These are phyloP conservation scores for Xylaria digitata DNA, from an alignment of 2,329 filamentous ascomycete species.

Conservation along the genomic window DNA sequence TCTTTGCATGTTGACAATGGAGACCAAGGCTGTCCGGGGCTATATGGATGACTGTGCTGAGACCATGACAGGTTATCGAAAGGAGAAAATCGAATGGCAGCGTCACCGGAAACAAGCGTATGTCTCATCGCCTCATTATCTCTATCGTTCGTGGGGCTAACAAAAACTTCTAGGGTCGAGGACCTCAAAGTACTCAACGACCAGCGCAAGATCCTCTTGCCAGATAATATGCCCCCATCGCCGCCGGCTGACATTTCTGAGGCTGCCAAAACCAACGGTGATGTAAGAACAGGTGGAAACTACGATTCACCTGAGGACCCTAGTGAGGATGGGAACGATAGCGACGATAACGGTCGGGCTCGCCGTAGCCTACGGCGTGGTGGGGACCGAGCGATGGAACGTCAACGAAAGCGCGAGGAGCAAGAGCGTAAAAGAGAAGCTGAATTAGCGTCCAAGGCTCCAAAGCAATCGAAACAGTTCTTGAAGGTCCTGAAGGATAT, in stretches of 20 bases:
- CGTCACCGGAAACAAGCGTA: slow-evolving; percentile 76
- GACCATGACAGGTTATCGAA: slow-evolving; percentile 93
- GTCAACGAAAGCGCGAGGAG: slow-evolving; percentile 80
- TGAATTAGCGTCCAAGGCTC: slow-evolving; percentile 71
- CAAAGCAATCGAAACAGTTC: slow-evolving; percentile 88
- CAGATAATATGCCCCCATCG: slow-evolving; percentile 76
- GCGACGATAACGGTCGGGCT: slow-evolving; percentile 73
- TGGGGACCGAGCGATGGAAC: slow-evolving; percentile 75
- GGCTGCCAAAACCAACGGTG: slow-evolving; percentile 62
- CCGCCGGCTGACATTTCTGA: slow-evolving; percentile 61
- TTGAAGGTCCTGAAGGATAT: slow-evolving; percentile 89
- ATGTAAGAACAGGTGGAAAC: slow-evolving; percentile 70
- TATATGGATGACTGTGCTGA: slow-evolving; percentile 94
- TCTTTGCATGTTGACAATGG: slow-evolving; percentile 84
- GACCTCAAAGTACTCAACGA: slow-evolving; percentile 78
- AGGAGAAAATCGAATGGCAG: slow-evolving; percentile 95
- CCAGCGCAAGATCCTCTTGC: slow-evolving; percentile 76
- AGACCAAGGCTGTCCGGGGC: slow-evolving; percentile 85
- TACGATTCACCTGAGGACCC: slow-evolving; percentile 72
- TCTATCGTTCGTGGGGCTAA: slow-evolving; percentile 12
- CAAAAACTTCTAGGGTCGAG: slow-evolving; percentile 65
- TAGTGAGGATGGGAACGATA: slow-evolving; percentile 73
- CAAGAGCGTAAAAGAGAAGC: slow-evolving; percentile 76
- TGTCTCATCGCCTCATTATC: slow-evolving; percentile 48
- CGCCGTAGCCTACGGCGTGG: slow-evolving; percentile 68